These are phyloP conservation scores for Emericellopsis cladophorae DNA, from an alignment of 2,329 filamentous ascomycete genomes.

Conservation along the genomic window DNA sequence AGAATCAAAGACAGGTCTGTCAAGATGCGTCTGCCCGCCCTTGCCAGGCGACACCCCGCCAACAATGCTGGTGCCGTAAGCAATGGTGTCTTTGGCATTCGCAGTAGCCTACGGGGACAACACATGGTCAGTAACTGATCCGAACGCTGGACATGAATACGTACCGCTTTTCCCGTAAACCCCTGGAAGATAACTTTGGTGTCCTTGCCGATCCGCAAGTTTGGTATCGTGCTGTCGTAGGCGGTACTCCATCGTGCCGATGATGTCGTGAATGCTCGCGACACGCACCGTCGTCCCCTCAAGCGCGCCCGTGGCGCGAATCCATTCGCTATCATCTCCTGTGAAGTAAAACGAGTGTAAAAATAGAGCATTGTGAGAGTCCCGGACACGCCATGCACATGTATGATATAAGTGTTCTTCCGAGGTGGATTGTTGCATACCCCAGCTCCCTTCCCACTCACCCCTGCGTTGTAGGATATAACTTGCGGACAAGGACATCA, in stretches of 20 bases:
- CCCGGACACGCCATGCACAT: no score
- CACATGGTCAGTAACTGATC: background rate
- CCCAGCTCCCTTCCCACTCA: no score
- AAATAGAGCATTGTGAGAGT: no score
- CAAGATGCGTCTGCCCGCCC: slow-evolving; percentile 14
- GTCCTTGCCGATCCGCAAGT: slow-evolving; percentile 12
- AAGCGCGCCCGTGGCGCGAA: no score
- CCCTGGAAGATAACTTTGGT: slow-evolving; percentile 24
- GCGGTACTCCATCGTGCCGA: background rate
- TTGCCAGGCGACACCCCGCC: slow-evolving; percentile 24
- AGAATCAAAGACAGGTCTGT: slow-evolving; percentile 20
- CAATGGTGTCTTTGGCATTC: slow-evolving; percentile 23
- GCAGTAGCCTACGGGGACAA: slow-evolving; percentile 15
- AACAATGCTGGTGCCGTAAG: slow-evolving; percentile 22
- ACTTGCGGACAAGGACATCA: no score
- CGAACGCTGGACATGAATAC: background rate
- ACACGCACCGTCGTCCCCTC: no score
- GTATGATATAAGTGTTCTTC: no score
- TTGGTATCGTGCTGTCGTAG: slow-evolving; percentile 17
- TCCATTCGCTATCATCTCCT: no score
- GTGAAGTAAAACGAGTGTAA: no score
- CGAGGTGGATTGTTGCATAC: no score
- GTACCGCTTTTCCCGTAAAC: slow-evolving; percentile 23
- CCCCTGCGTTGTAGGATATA: no score
- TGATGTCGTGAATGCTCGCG: background rate